Base-by-base conservation (phyloP, 352 stramenopile genomes). In the Phytophthora tubulina region DNA sequence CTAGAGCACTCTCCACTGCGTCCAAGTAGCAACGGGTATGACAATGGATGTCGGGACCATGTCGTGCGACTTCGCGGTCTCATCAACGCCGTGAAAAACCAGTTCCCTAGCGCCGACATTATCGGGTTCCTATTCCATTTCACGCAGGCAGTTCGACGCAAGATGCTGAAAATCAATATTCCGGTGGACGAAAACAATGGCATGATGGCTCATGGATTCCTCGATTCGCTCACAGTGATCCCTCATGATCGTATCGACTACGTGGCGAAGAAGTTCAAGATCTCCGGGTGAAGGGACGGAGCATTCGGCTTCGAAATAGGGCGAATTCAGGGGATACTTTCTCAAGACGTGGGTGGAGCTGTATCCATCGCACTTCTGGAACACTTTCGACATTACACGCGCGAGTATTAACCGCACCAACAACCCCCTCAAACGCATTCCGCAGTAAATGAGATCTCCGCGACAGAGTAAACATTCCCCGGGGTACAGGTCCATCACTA, bases 111-210 rank as follows among this genome's bases (percentile, higher is more conserved):
- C 9, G 57, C 36, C 8, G 21, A 36, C 0, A 21, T 69, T 1
- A 11, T 33, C 4, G 51, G 59, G 0, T 78, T 55, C 17, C 36
- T 69, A 1, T 75, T 78, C 27, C 66, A 75, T 27, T 64, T 75
- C 53, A 79, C 75, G 49, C 66, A 79, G 21, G 61, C 66, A 2
- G 42, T 75, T 27, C 53, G 53, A 9, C 38, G 63, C 14, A 38
- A 27, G 7, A 73, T 73, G 70, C 32, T 44, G 1, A 55, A 48
- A 8, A 15, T 73, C 11, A 13, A 48, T 7, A 70, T 77, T 32
- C 48, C 63, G 0, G 6, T 46, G 8, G 17, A 35, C 13, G 56
- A 54, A 14, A 31, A 54, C 4, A 11, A 14, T 3, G 32, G 21
- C 5, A 45, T 45, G 4, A 74, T 74, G 53, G 4, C 32, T 8